These are phyloP conservation scores for Nakazawaea sp. DNA, from an alignment of 805 yeast genomes.

Conservation along the genomic window DNA sequence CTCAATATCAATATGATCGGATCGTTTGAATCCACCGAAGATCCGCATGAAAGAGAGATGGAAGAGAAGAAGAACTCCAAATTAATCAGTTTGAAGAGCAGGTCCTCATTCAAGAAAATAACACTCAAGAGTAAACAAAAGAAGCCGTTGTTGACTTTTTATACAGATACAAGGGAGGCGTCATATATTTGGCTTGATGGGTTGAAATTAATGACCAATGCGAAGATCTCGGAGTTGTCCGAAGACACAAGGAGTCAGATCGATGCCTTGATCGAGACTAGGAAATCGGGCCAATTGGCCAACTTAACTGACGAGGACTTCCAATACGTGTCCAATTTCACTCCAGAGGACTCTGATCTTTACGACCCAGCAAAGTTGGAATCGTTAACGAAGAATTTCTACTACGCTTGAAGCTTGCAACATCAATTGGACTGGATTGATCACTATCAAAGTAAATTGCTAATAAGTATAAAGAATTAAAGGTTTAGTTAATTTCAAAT, in stretches of 20 bases:
- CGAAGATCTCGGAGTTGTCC: conserved; percentile 27
- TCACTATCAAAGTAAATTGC: neutral
- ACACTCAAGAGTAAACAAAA: conserved; percentile 36
- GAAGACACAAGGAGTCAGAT: conserved; percentile 38
- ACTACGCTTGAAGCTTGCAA: conserved; percentile 17
- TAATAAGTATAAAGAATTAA: no score
- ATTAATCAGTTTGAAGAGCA: conserved; percentile 50
- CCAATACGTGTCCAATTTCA: conserved; percentile 1
- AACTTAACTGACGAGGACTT: conserved; percentile 26
- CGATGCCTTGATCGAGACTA: conserved; percentile 33
- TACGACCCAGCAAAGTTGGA: conserved; percentile 20
- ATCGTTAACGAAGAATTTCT: conserved; percentile 17
- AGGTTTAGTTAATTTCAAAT: no score
- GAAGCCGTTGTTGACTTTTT: conserved; percentile 47
- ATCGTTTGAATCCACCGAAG: conserved; percentile 42
- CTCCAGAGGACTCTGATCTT: conserved; percentile 11
- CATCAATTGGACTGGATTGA: no score
- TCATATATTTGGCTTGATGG: conserved; percentile 79
- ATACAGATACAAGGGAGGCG: conserved; percentile 61
- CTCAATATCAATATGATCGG: conserved; percentile 47
- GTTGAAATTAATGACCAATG: conserved; percentile 41
- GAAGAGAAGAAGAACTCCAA: conserved; percentile 27
- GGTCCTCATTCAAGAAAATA: conserved; percentile 49
- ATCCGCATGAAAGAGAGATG: conserved; percentile 37
- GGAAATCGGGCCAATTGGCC: conserved; percentile 43